Evolutionary conservation across 2,329 filamentous ascomycete species (phyloP).

Genomic region (Penicillium sp.): DNA sequence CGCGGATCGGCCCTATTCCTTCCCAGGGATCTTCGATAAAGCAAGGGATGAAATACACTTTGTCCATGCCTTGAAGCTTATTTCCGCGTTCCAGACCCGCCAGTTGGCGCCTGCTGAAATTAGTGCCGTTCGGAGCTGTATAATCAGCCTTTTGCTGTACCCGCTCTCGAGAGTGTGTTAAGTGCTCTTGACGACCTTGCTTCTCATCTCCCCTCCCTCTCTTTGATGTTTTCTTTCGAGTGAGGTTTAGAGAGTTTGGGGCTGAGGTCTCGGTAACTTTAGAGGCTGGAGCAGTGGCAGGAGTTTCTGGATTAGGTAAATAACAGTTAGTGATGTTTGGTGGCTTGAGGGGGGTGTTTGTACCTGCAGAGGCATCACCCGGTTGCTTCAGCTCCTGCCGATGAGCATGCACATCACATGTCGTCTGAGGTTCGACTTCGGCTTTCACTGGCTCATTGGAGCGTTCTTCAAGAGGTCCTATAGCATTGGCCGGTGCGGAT

Average conservation of each 20-base stretch:
- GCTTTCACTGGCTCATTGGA: neutral
- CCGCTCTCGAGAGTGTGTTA: neutral
- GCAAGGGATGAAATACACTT: slow-evolving; percentile 24
- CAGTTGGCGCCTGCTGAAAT: slow-evolving; percentile 23
- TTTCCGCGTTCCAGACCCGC: slow-evolving; percentile 24
- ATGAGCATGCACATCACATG: neutral
- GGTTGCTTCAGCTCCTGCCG: neutral
- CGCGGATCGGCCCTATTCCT: slow-evolving; percentile 15
- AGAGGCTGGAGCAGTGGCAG: neutral
- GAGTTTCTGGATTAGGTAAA: neutral
- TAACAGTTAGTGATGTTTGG: neutral
- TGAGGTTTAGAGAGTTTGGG: neutral
- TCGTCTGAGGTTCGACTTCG: neutral
- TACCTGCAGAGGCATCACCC: neutral
- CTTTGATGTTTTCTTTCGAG: neutral
- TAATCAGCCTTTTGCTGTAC: slow-evolving; percentile 14
- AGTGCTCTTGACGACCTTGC: neutral
- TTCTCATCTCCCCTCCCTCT: neutral
- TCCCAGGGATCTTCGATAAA: slow-evolving; percentile 31
- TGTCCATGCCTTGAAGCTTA: slow-evolving; percentile 16
- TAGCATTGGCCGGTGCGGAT: neutral
- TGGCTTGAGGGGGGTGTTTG: neutral
- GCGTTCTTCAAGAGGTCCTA: neutral
- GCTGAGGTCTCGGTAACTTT: neutral
- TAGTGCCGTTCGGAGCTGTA: slow-evolving; percentile 31